Percentiles rank a stretch among this genome's conserved stretches.
These are phyloP conservation scores for Volvox africanus DNA, from an alignment of 139 green algal species.

Conservation along the genomic window DNA sequence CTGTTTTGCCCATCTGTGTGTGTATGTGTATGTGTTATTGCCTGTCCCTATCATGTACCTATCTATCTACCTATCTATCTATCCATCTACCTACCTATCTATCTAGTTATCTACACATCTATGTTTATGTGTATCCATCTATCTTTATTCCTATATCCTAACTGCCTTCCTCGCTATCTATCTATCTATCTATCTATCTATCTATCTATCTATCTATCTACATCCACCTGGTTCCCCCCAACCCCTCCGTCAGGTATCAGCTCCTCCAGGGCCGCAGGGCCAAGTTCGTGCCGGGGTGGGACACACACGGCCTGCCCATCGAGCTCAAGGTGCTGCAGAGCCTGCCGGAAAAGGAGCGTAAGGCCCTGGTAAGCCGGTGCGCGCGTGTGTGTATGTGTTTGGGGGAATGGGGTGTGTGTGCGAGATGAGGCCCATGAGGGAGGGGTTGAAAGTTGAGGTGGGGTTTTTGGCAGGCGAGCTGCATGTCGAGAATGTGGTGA, in stretches of 20 bases:
- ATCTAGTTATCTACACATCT: neutral
- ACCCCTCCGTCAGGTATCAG: slow-evolving; percentile 63
- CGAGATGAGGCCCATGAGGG: too few relatives aligned
- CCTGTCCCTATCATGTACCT: neutral
- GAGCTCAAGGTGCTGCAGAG: slow-evolving; percentile 97
- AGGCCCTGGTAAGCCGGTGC: slow-evolving; percentile 64
- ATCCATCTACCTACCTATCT: neutral
- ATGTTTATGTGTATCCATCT: neutral
- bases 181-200: neutral
- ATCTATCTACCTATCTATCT: neutral
- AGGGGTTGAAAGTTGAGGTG: too few relatives aligned
- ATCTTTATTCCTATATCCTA: neutral
- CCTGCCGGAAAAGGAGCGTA: slow-evolving; percentile 77
- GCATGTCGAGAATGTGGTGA: too few relatives aligned
- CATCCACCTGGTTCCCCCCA: neutral
- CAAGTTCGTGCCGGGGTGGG: slow-evolving; percentile 96
- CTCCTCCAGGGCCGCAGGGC: slow-evolving; percentile 79
- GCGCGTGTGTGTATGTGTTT: too few relatives aligned
- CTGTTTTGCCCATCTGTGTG: too few relatives aligned
- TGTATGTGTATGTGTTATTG: neutral
- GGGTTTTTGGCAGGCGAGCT: too few relatives aligned
- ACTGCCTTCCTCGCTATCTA: neutral
- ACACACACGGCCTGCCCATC: slow-evolving; percentile 98
- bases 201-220: neutral
- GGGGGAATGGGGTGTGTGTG: too few relatives aligned